A percentile compares a stretch with the other conserved stretches of the same genome.
phyloP scores from a whole-genome alignment of 2,329 filamentous ascomycete species.

The Colletotrichum musae region DNA sequence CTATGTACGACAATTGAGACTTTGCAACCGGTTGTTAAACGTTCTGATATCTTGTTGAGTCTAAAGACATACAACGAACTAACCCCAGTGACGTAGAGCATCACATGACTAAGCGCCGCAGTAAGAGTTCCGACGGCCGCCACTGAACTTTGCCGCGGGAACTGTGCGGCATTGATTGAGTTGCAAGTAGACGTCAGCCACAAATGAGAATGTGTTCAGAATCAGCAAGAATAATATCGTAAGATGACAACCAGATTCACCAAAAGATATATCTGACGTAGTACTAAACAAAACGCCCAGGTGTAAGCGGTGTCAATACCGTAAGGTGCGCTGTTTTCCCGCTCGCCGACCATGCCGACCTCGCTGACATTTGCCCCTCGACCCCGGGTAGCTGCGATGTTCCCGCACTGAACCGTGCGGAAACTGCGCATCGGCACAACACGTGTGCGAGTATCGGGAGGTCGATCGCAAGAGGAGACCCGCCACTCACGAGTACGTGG shows the following conservation, averaged over 20 bases:
- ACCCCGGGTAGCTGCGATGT: constrained; percentile 35
- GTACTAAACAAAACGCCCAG: background rate
- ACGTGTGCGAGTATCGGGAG: constrained; percentile 40
- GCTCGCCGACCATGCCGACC: background rate
- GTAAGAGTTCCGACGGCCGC: too few relatives aligned
- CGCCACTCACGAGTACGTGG: constrained; percentile 39
- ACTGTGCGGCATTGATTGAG: too few relatives aligned
- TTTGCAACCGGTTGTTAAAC: too few relatives aligned
- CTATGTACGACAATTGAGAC: too few relatives aligned
- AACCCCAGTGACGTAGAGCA: too few relatives aligned
- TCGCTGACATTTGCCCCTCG: background rate
- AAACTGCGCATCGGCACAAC: constrained; percentile 26
- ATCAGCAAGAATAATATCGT: constrained; percentile 8
- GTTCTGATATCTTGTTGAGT: too few relatives aligned
- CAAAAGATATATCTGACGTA: background rate
- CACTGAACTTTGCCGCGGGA: too few relatives aligned
- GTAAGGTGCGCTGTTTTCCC: background rate
- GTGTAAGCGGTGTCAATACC: constrained; percentile 15
- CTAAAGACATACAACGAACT: too few relatives aligned
- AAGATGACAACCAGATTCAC: background rate
- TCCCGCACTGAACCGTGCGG: constrained; percentile 41
- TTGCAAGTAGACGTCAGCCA: background rate
- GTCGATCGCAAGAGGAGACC: constrained; percentile 38
- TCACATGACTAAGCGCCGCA: too few relatives aligned
- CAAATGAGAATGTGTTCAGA: background rate